phyloP scores from a whole-genome alignment of 345 rosid genomes.

The Camelina hispida region DNA sequence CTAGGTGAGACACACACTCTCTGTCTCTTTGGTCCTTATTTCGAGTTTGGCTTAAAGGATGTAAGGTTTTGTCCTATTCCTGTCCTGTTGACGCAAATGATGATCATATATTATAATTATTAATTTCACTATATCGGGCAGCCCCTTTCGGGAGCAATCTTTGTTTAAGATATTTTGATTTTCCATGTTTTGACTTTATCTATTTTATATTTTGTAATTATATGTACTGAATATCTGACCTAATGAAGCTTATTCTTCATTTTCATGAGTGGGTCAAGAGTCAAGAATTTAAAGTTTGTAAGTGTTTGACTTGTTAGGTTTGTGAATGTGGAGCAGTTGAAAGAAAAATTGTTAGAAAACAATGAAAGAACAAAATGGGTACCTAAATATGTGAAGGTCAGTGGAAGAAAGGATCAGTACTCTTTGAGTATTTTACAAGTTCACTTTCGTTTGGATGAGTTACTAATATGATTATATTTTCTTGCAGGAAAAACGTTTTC shows the following conservation, averaged over 20 bases:
- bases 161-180: slow-evolving; percentile 17
- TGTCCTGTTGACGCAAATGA: background rate
- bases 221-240: background rate
- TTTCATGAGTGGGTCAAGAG: slow-evolving; percentile 7
- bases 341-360: slow-evolving; percentile 78
- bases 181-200: slow-evolving; percentile 18
- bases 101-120: background rate
- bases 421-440: slow-evolving; percentile 7
- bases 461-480: slow-evolving; percentile 5
- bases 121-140: background rate
- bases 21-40: background rate
- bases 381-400: slow-evolving; percentile 95
- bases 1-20: slow-evolving; percentile 27
- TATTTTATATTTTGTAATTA: background rate
- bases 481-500: slow-evolving; percentile 89
- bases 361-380: slow-evolving; percentile 93
- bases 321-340: slow-evolving; percentile 81
- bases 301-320: slow-evolving; percentile 59
- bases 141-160: background rate
- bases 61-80: background rate
- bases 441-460: slow-evolving; percentile 13
- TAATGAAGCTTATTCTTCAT: slow-evolving; percentile 13
- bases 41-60: slow-evolving; percentile 3
- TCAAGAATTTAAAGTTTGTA: slow-evolving; percentile 19
- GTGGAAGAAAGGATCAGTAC: slow-evolving; percentile 27